A percentile compares a stretch with the other conserved stretches of the same genome.
Evolutionary conservation across 2,329 filamentous ascomycete species (phyloP).

Genomic region (Calonectria pseudoturangicola): DNA sequence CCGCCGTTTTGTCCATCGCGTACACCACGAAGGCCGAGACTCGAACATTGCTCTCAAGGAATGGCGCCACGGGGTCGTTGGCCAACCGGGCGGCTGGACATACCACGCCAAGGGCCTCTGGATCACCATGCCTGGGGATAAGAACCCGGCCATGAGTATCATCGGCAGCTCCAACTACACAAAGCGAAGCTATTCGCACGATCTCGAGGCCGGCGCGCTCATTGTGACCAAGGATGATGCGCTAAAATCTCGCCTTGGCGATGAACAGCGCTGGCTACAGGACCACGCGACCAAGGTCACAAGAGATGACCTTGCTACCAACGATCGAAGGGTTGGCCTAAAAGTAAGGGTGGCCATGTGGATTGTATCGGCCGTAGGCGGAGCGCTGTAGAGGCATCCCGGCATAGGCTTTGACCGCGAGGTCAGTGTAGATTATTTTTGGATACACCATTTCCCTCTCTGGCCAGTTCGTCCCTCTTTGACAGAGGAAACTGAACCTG

Average conservation of each 20-base stretch:
- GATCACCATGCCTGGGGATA: constrained; percentile 82
- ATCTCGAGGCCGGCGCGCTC: constrained; percentile 91
- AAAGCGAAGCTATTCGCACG: constrained; percentile 91
- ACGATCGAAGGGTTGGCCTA: constrained; percentile 88
- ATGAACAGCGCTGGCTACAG: constrained; percentile 88
- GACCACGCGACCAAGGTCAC: constrained; percentile 82
- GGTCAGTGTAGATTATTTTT: constrained; percentile 44
- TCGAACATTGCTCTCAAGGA: constrained; percentile 85
- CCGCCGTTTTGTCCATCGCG: constrained; percentile 82
- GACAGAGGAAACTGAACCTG: constrained; percentile 8
- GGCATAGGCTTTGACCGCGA: constrained; percentile 1
- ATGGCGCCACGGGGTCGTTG: constrained; percentile 89
- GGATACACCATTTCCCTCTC: constrained; percentile 28
- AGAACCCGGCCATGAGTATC: constrained; percentile 84
- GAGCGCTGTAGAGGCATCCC: constrained; percentile 78
- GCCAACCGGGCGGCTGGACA: constrained; percentile 90
- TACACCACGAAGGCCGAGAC: constrained; percentile 67
- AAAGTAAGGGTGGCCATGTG: constrained; percentile 94
- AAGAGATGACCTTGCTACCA: constrained; percentile 85
- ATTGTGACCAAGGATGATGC: constrained; percentile 86
- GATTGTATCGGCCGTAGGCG: constrained; percentile 90
- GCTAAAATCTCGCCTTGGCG: constrained; percentile 82
- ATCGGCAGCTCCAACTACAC: constrained; percentile 98
- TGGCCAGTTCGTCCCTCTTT: background rate
- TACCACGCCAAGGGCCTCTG: constrained; percentile 98